phyloP scores from a whole-genome alignment of 1,139 yeast genomes.

The Lodderomyces jiufengensis region DNA sequence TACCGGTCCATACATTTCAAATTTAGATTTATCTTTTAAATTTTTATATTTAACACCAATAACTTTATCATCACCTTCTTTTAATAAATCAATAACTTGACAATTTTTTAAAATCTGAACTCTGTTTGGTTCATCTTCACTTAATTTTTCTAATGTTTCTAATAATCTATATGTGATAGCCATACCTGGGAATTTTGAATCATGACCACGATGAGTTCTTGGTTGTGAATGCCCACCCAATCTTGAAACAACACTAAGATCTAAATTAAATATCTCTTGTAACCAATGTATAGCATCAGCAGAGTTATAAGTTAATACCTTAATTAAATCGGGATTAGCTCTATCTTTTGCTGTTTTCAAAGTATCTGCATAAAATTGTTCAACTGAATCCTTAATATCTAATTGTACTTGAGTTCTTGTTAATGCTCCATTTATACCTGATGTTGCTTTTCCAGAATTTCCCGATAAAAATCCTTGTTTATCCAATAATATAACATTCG shows the following conservation, averaged over 20 bases:
- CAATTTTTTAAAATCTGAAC: constrained; percentile 51
- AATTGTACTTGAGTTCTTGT: constrained; percentile 57
- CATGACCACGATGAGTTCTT: constrained; percentile 71
- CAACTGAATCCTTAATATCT: constrained; percentile 52
- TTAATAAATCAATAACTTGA: constrained; percentile 53
- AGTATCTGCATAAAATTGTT: constrained; percentile 63
- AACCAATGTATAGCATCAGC: constrained; percentile 71
- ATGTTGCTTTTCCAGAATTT: constrained; percentile 76
- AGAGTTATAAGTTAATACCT: constrained; percentile 50
- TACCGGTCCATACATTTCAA: constrained; percentile 49
- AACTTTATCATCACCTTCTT: constrained; percentile 29
- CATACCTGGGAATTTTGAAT: constrained; percentile 69
- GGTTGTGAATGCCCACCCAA: constrained; percentile 74
- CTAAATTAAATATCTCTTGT: constrained; percentile 56
- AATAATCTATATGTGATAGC: constrained; percentile 66
- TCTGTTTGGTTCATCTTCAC: constrained; percentile 48
- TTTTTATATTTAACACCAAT: constrained; percentile 49
- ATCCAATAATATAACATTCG: constrained; percentile 58
- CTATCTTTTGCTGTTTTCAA: constrained; percentile 59
- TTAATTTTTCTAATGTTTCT: constrained; percentile 48
- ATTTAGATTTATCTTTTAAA: constrained; percentile 30
- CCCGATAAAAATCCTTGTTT: constrained; percentile 69
- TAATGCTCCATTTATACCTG: constrained; percentile 76
- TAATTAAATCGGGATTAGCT: constrained; percentile 53
- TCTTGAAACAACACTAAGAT: constrained; percentile 62